Evolutionary conservation across 768 basidiomycete genomes (phyloP).

Genomic region (Hortiboletus flavorubellus): DNA sequence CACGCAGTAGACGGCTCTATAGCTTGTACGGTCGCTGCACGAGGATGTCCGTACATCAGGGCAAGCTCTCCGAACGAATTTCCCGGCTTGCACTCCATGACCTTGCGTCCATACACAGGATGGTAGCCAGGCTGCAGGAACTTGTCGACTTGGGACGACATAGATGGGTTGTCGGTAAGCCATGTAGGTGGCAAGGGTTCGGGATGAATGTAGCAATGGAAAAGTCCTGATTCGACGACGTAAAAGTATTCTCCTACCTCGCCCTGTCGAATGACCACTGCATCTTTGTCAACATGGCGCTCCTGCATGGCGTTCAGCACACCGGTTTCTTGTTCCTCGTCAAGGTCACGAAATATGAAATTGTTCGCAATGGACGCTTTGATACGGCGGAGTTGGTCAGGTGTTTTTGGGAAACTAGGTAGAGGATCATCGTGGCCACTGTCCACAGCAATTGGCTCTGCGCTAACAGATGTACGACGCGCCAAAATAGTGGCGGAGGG

Average conservation of each 20-base stretch:
- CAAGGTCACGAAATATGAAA: conserved; percentile 94
- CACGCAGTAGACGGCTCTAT: conserved; percentile 82
- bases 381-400: conserved; percentile 85
- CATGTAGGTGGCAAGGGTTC: conserved; percentile 63
- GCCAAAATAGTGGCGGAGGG: conserved; percentile 79
- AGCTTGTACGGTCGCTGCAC: conserved; percentile 90
- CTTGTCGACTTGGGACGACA: conserved; percentile 45
- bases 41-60: conserved; percentile 96
- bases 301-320: conserved; percentile 97
- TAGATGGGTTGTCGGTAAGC: conserved; percentile 42
- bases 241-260: conserved; percentile 98
- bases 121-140: conserved; percentile 65
- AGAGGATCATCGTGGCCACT: conserved; percentile 61
- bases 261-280: conserved; percentile 95
- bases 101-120: conserved; percentile 72
- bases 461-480: conserved; percentile 90
- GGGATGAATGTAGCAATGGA: conserved; percentile 78
- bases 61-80: conserved; percentile 94
- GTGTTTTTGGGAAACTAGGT: conserved; percentile 74
- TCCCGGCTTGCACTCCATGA: conserved; percentile 80
- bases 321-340: conserved; percentile 92
- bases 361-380: conserved; percentile 82
- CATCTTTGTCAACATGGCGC: conserved; percentile 60
- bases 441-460: conserved; percentile 90
- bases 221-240: conserved; percentile 85